Conservation (phyloP, 2,329 filamentous ascomycete species). For the Leptodontidium sp. region DNA sequence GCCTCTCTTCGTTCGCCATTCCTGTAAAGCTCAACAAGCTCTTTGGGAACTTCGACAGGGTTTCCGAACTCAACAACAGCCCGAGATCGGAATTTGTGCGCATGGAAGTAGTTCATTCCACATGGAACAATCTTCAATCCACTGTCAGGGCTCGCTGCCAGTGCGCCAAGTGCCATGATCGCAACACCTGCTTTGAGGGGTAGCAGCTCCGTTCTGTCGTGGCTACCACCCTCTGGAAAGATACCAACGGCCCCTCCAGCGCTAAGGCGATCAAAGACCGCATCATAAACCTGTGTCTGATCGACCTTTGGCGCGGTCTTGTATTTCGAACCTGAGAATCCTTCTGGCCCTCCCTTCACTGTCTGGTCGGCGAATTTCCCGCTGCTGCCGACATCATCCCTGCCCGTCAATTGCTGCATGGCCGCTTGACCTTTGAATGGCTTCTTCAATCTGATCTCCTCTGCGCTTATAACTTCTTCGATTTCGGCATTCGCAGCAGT, state of each 20-base stretch:
- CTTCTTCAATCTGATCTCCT: slow-evolving; percentile 87
- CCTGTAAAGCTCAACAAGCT: slow-evolving; percentile 87
- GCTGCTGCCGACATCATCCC: slow-evolving; percentile 73
- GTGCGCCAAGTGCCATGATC: slow-evolving; percentile 93
- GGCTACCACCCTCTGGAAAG: slow-evolving; percentile 95
- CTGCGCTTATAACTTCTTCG: slow-evolving; percentile 77
- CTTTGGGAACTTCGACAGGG: slow-evolving; percentile 82
- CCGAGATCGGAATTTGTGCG: slow-evolving; percentile 96
- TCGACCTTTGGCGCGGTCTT: slow-evolving; percentile 93
- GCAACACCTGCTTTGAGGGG: slow-evolving; percentile 96
- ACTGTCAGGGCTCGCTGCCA: slow-evolving; percentile 81
- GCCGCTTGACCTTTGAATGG: slow-evolving; percentile 81
- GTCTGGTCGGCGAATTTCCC: slow-evolving; percentile 67
- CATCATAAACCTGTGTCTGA: slow-evolving; percentile 91
- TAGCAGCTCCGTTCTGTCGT: slow-evolving; percentile 89
- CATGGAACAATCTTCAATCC: slow-evolving; percentile 94
- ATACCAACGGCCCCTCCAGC: slow-evolving; percentile 92
- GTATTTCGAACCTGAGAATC: slow-evolving; percentile 81
- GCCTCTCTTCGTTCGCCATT: slow-evolving; percentile 85
- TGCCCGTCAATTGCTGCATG: slow-evolving; percentile 82
- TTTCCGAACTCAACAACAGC: slow-evolving; percentile 95
- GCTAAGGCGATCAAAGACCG: slow-evolving; percentile 85
- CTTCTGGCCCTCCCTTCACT: slow-evolving; percentile 57
- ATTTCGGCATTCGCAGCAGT: slow-evolving; percentile 79
- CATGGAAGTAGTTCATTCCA: slow-evolving; percentile 99